These are phyloP conservation scores for Penicillium cataractarum DNA, from an alignment of 495 filamentous ascomycete genomes.

Conservation along the genomic window DNA sequence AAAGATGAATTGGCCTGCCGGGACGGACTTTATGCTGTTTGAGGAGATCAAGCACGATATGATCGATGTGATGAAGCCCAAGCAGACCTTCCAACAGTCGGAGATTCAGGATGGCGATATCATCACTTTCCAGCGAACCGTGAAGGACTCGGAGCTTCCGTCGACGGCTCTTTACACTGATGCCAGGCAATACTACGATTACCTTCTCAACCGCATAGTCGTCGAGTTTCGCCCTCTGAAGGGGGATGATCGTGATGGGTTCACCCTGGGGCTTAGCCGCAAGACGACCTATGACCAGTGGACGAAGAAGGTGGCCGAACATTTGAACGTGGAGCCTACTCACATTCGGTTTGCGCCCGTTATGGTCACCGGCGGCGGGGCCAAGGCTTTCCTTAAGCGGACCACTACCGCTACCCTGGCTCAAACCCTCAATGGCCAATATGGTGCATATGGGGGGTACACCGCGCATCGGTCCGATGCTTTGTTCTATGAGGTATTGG, in stretches of 20 bases:
- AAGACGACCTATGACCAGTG: constrained; percentile 92
- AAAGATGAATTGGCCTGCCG: constrained; percentile 82
- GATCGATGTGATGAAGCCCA: constrained; percentile 94
- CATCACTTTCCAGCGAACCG: constrained; percentile 80
- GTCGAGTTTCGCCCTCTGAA: constrained; percentile 56
- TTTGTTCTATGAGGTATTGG: constrained; percentile 88
- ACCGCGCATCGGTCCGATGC: constrained; percentile 72
- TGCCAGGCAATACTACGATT: constrained; percentile 87
- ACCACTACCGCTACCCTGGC: constrained; percentile 63
- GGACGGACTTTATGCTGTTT: constrained; percentile 68
- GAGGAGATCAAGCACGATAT: constrained; percentile 98
- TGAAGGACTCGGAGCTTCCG: constrained; percentile 63
- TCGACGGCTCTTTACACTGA: constrained; percentile 58
- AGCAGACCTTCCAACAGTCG: constrained; percentile 81
- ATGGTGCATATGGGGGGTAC: constrained; percentile 60
- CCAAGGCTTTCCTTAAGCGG: constrained; percentile 77
- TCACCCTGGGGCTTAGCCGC: constrained; percentile 75
- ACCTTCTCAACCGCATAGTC: constrained; percentile 78
- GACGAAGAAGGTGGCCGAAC: constrained; percentile 81
- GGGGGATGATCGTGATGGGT: constrained; percentile 54
- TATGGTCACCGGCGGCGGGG: constrained; percentile 69
- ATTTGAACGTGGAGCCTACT: constrained; percentile 75
- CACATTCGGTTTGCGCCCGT: constrained; percentile 90
- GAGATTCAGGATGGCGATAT: constrained; percentile 99
- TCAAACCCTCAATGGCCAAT: constrained; percentile 71